Evolutionary conservation across 345 rosid genomes (phyloP).

Genomic region (Barbarea vulgaris): DNA sequence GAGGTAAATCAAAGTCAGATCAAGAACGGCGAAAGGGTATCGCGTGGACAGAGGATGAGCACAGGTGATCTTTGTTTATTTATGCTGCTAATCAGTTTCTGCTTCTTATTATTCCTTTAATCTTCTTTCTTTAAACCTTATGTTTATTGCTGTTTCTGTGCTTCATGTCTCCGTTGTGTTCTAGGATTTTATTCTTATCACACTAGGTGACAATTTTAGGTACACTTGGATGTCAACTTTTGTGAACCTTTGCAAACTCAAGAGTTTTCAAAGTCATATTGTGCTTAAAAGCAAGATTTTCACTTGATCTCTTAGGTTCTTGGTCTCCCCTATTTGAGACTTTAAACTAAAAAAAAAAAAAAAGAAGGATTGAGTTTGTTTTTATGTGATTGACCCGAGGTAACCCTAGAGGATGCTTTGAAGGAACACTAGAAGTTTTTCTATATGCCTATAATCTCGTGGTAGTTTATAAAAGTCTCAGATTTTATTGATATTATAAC

Average conservation of each 20-base stretch:
- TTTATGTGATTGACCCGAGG: neutral
- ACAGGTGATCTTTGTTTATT: constrained; percentile 56
- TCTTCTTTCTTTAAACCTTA: neutral
- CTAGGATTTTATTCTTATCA: neutral
- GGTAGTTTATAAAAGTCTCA: neutral
- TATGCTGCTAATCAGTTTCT: constrained; percentile 26
- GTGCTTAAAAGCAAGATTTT: constrained; percentile 21
- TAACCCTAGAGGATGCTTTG: constrained; percentile 10
- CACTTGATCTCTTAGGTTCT: neutral
- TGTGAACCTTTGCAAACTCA: constrained; percentile 1
- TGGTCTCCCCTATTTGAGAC: constrained; percentile 11
- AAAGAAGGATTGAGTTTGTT: neutral
- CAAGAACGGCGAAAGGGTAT: constrained; percentile 97
- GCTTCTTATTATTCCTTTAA: neutral
- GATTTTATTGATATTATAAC: constrained; percentile 11
- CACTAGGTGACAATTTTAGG: neutral
- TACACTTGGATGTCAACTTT: neutral
- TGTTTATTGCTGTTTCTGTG: constrained; percentile 9
- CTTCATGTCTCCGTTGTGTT: neutral
- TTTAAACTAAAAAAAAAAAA: neutral
- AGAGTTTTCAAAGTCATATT: constrained; percentile 6
- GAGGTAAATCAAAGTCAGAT: constrained; percentile 82
- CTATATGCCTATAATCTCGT: neutral
- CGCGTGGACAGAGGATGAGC: constrained; percentile 99
- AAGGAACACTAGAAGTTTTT: neutral